These are phyloP conservation scores for Cylindrotheca fusiformis DNA, from an alignment of 108 stramenopile genomes.

Conservation along the genomic window DNA sequence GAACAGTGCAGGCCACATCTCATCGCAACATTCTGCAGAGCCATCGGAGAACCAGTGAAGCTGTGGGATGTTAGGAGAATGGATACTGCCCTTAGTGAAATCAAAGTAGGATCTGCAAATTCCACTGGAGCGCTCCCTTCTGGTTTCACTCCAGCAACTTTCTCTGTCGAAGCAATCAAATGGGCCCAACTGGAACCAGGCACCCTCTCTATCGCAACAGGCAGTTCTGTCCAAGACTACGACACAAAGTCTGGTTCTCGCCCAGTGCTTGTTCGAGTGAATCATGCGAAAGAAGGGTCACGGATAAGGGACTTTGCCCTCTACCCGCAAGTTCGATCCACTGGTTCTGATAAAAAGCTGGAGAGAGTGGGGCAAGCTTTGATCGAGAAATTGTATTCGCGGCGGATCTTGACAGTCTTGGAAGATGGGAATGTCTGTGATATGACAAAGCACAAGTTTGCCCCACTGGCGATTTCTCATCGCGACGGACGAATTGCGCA, in stretches of 20 bases:
- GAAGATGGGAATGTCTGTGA: constrained; percentile 42
- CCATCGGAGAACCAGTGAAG: constrained; percentile 57
- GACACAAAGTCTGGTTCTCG: constrained; percentile 59
- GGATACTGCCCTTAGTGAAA: constrained; percentile 64
- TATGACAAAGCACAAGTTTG: constrained; percentile 39
- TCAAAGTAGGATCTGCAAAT: constrained; percentile 24
- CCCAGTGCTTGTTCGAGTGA: constrained; percentile 29
- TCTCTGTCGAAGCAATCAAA: constrained; percentile 40
- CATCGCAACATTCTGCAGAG: constrained; percentile 56
- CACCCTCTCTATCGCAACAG: constrained; percentile 45
- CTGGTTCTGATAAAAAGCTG: background rate
- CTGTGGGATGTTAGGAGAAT: constrained; percentile 72
- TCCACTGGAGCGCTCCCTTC: constrained; percentile 13
- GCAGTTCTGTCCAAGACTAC: constrained; percentile 49
- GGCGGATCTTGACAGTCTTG: constrained; percentile 51
- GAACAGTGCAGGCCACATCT: constrained; percentile 24
- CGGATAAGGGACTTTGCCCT: constrained; percentile 33
- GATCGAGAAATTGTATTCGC: constrained; percentile 20
- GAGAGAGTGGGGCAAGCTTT: background rate
- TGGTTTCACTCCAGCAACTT: constrained; percentile 24
- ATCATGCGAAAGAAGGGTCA: constrained; percentile 9
- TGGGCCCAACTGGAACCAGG: constrained; percentile 47
- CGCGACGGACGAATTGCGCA: constrained; percentile 71
- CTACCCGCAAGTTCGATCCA: constrained; percentile 3
- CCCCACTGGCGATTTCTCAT: constrained; percentile 64